Evolutionary conservation across 2,329 filamentous ascomycete genomes (phyloP), one percentile per base, ranked within the genome.

Genomic region (Cercospora brassicicola): DNA sequence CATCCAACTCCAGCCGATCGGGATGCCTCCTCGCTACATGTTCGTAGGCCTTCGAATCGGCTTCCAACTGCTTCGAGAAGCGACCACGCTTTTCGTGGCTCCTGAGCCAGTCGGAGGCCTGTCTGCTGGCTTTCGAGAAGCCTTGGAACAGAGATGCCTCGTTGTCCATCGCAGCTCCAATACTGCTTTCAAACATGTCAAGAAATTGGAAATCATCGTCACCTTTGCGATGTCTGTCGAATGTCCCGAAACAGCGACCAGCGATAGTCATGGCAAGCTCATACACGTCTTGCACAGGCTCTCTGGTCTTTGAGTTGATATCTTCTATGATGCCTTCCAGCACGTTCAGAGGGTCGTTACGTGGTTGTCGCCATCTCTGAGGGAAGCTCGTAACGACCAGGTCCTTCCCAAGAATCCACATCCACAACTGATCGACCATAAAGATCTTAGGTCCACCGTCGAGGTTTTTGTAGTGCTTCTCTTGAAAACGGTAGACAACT

Each of bases 151-250:
- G 81, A n/a, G 83, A 78, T 3, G 75, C 74, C 53, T 77, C 76
- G 33, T 74, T 73, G 30, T 82, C 79, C 9, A 81, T 82, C 1
- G 79, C 79, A 28, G 79, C 74, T 1, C 88, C 88, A 51, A 90
- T 89, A 1, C 85, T 87, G 13, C 83, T 84, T 71, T 90, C 88
- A 68, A 91, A 90, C 85, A 90, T 90, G 69, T 90, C 88, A 0
- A 90, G 75, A 62, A 90, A 90, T 68, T 89, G 86, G 60, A 87
- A 88, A 31, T 88, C 82, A 65, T 88, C 86, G 69, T 88, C 72
- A n/a, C 71, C 71, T 59, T 90, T 36, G 87, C 83, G 4, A 86
- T 87, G 7, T 83, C 85, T 64, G 45, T 73, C 72, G 26, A 76
- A 88, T 88, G 51, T 88, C 82, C 67, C 83, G 83, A 2, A 87